These are phyloP conservation scores for Plasmodium fragile DNA, from an alignment of 169 alveolate genomes.

Conservation along the genomic window DNA sequence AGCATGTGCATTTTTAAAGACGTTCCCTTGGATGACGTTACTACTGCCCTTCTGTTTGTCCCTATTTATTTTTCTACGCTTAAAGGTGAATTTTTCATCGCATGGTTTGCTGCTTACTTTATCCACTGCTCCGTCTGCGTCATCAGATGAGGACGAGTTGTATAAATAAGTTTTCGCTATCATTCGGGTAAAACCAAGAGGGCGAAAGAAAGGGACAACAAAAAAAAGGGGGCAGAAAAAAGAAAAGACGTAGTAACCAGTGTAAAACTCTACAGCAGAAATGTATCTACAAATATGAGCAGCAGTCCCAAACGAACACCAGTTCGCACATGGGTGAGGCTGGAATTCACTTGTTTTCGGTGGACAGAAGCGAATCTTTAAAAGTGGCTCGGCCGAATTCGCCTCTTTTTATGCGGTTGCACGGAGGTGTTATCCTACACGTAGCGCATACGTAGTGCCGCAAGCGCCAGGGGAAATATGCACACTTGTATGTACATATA, in stretches of 20 bases:
- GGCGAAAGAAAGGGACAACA: background rate
- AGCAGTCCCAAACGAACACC: background rate
- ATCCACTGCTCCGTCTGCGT: conserved; percentile 9
- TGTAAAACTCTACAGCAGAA: background rate
- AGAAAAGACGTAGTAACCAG: background rate
- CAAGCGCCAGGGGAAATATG: background rate
- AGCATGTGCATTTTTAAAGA: conserved; percentile 17
- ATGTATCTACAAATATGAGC: background rate
- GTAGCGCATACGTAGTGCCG: background rate
- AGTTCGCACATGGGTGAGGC: background rate
- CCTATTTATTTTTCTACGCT: conserved; percentile 45
- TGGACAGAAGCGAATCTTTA: background rate
- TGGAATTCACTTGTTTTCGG: background rate
- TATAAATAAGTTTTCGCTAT: conserved; percentile 50
- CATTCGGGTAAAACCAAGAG: conserved; percentile 47
- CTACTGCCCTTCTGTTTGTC: conserved; percentile 21
- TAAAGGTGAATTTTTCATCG: conserved; percentile 31
- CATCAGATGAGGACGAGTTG: conserved; percentile 65
- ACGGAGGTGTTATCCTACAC: background rate
- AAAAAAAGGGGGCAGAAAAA: background rate
- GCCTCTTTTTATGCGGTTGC: background rate
- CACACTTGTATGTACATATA: background rate
- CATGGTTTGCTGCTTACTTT: background rate
- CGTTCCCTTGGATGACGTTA: background rate
- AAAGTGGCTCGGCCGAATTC: background rate